Evolutionary conservation across 495 filamentous ascomycete species (phyloP).

Genomic region (Tuber magnatum): DNA sequence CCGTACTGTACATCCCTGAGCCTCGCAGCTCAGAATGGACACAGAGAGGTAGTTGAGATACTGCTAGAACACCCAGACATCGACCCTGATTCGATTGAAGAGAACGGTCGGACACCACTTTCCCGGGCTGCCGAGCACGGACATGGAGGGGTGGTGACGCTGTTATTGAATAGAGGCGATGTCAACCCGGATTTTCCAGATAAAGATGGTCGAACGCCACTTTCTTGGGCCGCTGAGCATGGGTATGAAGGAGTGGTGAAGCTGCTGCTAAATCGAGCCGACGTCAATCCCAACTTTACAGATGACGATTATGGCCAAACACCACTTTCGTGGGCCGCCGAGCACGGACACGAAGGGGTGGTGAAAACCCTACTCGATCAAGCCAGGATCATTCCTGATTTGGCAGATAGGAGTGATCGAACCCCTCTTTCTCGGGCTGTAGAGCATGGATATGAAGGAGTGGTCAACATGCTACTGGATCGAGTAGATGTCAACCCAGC

Average conservation of each 20-base stretch:
- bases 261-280: constrained; percentile 20
- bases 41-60: constrained; percentile 24
- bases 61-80: constrained; percentile 19
- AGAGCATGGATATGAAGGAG: constrained; percentile 9
- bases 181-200: constrained; percentile 18
- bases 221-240: constrained; percentile 42
- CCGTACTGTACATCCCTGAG: constrained; percentile 23
- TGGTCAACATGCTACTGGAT: constrained; percentile 17
- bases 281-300: constrained; percentile 18
- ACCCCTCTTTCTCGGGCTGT: constrained; percentile 27
- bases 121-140: constrained; percentile 42
- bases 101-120: constrained; percentile 39
- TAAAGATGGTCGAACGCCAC: constrained; percentile 33
- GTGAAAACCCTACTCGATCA: constrained; percentile 29
- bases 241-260: constrained; percentile 41
- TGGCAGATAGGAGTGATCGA: not conserved
- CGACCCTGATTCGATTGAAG: constrained; percentile 13
- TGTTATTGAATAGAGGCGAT: constrained; percentile 19
- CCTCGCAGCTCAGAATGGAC: constrained; percentile 21
- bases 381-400: constrained; percentile 12
- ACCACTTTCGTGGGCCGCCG: constrained; percentile 31
- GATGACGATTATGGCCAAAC: constrained; percentile 32
- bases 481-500: constrained; percentile 18
- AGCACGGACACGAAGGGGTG: constrained; percentile 24
- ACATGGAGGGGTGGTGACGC: constrained; percentile 36